Percentiles rank a stretch among this genome's conserved stretches.
These are phyloP conservation scores for Coprinellus aureogranulatus DNA, from an alignment of 768 basidiomycete species.

Conservation along the genomic window DNA sequence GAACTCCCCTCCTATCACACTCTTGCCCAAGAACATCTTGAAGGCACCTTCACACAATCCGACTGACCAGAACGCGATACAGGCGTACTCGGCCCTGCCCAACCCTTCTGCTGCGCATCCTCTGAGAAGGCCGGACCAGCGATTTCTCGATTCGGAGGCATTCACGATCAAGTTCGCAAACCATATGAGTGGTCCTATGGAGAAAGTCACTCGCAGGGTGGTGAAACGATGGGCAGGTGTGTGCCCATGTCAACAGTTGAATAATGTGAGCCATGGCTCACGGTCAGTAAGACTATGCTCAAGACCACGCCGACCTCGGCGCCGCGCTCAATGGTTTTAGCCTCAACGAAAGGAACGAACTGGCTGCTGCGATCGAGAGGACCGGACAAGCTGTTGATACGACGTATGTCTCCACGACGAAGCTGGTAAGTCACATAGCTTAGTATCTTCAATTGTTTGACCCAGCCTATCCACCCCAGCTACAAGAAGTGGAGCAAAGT, in stretches of 20 bases:
- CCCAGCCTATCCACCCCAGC: slow-evolving; percentile 39
- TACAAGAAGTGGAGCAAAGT: slow-evolving; percentile 90
- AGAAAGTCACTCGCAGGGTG: slow-evolving; percentile 89
- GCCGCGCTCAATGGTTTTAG: slow-evolving; percentile 92
- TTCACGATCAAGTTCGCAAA: slow-evolving; percentile 95
- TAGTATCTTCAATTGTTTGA: not conserved
- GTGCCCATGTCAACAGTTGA: slow-evolving; percentile 18
- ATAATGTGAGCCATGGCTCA: slow-evolving; percentile 6
- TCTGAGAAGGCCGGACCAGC: slow-evolving; percentile 88
- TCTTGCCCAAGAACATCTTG: slow-evolving; percentile 91
- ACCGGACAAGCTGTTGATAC: slow-evolving; percentile 95
- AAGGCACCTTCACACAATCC: slow-evolving; percentile 96
- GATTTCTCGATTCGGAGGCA: slow-evolving; percentile 92
- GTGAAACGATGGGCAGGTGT: slow-evolving; percentile 94
- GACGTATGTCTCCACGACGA: slow-evolving; percentile 89
- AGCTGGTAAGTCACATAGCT: slow-evolving; percentile 57
- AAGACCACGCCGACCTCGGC: slow-evolving; percentile 88
- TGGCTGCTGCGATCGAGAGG: slow-evolving; percentile 89
- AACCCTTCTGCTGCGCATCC: slow-evolving; percentile 88
- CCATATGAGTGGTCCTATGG: slow-evolving; percentile 90
- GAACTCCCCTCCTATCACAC: slow-evolving; percentile 87
- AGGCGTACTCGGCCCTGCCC: slow-evolving; percentile 81
- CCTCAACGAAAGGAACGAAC: slow-evolving; percentile 71
- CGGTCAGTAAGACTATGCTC: slow-evolving; percentile 59
- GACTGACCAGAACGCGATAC: slow-evolving; percentile 68